A percentile compares a stretch with the other conserved stretches of the same genome.
phyloP scores from a whole-genome alignment of 148 eudicot species.

The Camellia lanceoleosa region DNA sequence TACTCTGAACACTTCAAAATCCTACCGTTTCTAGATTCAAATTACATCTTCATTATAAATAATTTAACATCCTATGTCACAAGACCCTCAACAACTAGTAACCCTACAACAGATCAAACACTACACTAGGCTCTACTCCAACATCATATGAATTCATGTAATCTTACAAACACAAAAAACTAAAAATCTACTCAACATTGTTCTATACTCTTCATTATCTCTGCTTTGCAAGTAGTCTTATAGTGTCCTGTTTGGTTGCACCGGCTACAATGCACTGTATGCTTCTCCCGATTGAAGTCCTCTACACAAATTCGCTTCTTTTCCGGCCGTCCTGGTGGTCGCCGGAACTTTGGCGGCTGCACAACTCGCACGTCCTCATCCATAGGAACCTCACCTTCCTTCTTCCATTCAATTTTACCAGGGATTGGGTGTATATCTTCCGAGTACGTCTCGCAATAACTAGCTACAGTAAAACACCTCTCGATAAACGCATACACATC shows the following conservation, averaged over 20 bases:
- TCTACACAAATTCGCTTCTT: slow-evolving; percentile 48
- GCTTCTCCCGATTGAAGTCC: slow-evolving; percentile 48
- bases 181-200: slow-evolving; percentile 10
- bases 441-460: slow-evolving; percentile 36
- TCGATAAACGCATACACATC: slow-evolving; percentile 47
- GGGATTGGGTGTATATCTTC: slow-evolving; percentile 40
- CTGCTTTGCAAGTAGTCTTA: slow-evolving; percentile 32
- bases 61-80: background rate
- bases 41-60: background rate
- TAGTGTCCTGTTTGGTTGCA: slow-evolving; percentile 69
- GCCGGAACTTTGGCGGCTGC: slow-evolving; percentile 53
- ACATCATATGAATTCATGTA: background rate
- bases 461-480: slow-evolving; percentile 34
- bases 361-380: slow-evolving; percentile 31
- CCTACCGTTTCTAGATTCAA: background rate
- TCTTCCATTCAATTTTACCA: slow-evolving; percentile 42
- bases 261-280: slow-evolving; percentile 56
- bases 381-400: slow-evolving; percentile 21
- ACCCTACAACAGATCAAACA: background rate
- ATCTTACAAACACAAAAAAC: slow-evolving; percentile 7
- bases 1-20: too few relatives aligned
- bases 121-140: background rate
- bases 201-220: background rate
- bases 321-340: slow-evolving; percentile 64
- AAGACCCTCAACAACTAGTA: background rate